A percentile compares a stretch with the other conserved stretches of the same genome.
Evolutionary conservation across 2,329 filamentous ascomycete genomes (phyloP).

Genomic region (Aulographum hederae): DNA sequence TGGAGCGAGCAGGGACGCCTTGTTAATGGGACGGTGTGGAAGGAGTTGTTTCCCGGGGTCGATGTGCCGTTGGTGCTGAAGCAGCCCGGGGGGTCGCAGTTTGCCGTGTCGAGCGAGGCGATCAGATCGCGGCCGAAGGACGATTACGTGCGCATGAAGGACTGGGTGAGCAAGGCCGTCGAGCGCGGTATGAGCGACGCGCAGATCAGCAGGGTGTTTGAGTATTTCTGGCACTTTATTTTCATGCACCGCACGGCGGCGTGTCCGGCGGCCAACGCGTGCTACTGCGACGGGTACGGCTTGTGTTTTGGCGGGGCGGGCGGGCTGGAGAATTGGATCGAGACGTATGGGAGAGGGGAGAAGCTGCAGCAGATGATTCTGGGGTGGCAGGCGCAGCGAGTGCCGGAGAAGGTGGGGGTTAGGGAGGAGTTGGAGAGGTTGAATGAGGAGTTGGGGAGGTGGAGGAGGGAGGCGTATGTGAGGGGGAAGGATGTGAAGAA

Average conservation of each 20-base stretch:
- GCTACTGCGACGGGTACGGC: conserved; percentile 40
- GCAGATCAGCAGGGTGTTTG: conserved; percentile 34
- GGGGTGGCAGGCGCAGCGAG: too few relatives aligned
- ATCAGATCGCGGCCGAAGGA: conserved; percentile 30
- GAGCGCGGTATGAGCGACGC: conserved; percentile 31
- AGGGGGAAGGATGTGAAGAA: too few relatives aligned
- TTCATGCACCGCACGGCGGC: conserved; percentile 27
- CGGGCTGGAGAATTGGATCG: conserved; percentile 9
- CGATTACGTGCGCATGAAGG: conserved; percentile 32
- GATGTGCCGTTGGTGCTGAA: conserved; percentile 12
- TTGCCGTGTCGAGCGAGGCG: conserved; percentile 29
- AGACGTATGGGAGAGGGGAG: background rate
- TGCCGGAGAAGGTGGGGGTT: too few relatives aligned
- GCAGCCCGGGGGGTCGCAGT: conserved; percentile 37
- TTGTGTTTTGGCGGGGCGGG: conserved; percentile 31
- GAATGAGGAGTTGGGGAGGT: too few relatives aligned
- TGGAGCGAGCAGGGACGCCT: conserved; percentile 21
- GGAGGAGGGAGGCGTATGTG: too few relatives aligned
- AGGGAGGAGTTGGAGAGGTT: too few relatives aligned
- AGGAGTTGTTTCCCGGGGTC: conserved; percentile 23
- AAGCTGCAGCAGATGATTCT: too few relatives aligned
- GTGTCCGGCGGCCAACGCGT: conserved; percentile 28
- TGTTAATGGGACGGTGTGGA: conserved; percentile 17
- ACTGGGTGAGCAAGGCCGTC: conserved; percentile 33
- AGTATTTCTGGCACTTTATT: conserved; percentile 39